Evolutionary conservation across 805 yeast genomes (phyloP).

Genomic region (Metschnikowia borealis): DNA sequence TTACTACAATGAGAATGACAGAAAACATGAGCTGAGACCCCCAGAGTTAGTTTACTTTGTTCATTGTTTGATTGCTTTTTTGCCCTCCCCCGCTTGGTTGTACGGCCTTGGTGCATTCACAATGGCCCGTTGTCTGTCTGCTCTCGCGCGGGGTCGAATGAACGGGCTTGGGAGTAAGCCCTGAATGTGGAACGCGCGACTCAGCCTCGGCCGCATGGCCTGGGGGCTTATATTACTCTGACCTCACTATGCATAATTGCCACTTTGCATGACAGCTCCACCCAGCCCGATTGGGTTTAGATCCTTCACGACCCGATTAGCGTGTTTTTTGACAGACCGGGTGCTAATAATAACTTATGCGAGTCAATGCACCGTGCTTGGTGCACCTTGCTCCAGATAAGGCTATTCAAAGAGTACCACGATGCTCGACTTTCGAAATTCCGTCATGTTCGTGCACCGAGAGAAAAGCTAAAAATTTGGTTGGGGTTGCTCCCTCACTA

Average conservation of each 20-base stretch:
- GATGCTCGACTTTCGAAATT: not conserved
- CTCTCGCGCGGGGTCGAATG: not conserved
- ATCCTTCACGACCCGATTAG: not conserved
- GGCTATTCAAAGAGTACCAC: not conserved
- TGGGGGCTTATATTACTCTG: not conserved
- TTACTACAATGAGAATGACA: too few relatives aligned
- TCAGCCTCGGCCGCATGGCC: not conserved
- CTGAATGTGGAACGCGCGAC: not conserved
- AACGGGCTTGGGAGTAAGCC: not conserved
- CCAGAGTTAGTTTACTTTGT: too few relatives aligned
- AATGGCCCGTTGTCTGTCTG: too few relatives aligned
- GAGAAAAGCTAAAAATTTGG: not conserved
- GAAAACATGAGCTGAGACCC: too few relatives aligned
- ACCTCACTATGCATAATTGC: not conserved
- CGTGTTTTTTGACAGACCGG: not conserved
- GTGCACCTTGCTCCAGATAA: not conserved
- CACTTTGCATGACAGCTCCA: not conserved
- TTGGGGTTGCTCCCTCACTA: not conserved
- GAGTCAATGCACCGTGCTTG: not conserved
- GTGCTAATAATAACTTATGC: not conserved
- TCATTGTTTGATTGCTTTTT: not conserved
- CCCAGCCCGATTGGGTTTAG: not conserved
- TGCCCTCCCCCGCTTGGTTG: not conserved
- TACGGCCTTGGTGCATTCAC: not conserved
- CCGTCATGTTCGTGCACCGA: not conserved